Conservation (phyloP, 257 asterid species). For the Rubia yunnanensis region DNA sequence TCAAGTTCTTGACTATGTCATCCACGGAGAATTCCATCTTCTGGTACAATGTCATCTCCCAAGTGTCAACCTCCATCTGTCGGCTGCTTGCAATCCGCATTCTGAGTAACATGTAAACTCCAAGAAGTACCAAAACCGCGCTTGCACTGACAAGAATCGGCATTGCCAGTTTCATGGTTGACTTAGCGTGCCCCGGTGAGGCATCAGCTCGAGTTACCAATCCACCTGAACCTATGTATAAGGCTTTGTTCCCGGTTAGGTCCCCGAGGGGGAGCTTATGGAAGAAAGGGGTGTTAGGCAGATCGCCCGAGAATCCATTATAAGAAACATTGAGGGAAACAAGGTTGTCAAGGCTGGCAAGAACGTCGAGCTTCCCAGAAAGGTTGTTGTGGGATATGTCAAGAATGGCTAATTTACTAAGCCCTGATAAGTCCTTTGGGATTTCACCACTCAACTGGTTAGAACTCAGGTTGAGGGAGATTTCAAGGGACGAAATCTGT, state of each 20-base stretch:
- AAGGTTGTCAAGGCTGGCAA: constrained; percentile 67
- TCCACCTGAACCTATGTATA: constrained; percentile 44
- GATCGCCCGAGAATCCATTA: constrained; percentile 69
- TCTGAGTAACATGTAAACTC: constrained; percentile 45
- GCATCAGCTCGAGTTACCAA: constrained; percentile 44
- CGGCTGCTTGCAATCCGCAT: constrained; percentile 33
- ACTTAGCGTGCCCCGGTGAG: constrained; percentile 29
- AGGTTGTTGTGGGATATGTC: constrained; percentile 87
- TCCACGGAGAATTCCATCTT: constrained; percentile 68
- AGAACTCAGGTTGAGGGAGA: constrained; percentile 80
- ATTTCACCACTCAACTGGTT: constrained; percentile 68
- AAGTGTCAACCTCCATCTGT: constrained; percentile 35
- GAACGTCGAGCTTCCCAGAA: constrained; percentile 55
- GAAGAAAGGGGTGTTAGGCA: constrained; percentile 78
- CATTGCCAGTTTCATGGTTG: constrained; percentile 77
- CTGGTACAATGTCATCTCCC: constrained; percentile 89
- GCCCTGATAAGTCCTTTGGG: constrained; percentile 65
- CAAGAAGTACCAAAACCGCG: constrained; percentile 60
- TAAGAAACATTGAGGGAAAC: constrained; percentile 79
- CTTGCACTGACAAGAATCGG: constrained; percentile 74
- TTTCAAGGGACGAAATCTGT: constrained; percentile 71
- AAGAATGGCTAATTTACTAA: constrained; percentile 56
- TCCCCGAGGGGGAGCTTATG: constrained; percentile 58
- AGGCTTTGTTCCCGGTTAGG: constrained; percentile 57
- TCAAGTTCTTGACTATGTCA: constrained; percentile 56